Evolutionary conservation across 305 asterid species (phyloP), one percentile per base, ranked within the genome.

Genomic region (Ruellia speciosa): DNA sequence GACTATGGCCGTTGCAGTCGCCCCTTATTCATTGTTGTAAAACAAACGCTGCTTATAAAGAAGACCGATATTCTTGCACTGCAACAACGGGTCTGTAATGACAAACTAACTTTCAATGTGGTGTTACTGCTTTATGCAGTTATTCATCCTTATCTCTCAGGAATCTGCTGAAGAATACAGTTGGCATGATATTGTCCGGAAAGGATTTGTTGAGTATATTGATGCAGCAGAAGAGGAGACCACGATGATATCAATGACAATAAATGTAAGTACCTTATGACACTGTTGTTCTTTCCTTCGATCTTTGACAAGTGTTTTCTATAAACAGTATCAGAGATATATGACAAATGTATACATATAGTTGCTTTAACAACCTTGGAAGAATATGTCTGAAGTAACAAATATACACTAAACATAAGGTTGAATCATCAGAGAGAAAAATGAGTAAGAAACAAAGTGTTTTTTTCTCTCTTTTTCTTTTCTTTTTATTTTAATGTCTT

Each of bases 1-100:
- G 99, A 92, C 70, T 92, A 92, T 75, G 99, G 99, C 16, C 92
- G 99, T 66, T 92, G 99, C 90, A 92, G 99, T 78, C 97, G 99
- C 40, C 99, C 97, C 16, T 71, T 92, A 54, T 92, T 92, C 69
- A 92, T 92, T 54, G 99, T 92, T 66, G 97, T 84, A 59, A 92
- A 92, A 64, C 97, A 86, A 72, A 84, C 82, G 64, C 85, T 88
- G 53, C 94, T 92, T 37, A 92, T 92, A 4, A 86, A 77, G 66
- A 92, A 88, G 83, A 84, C 65, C 78, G 85, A 92, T 72, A 86
- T 88, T 66, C 82, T 65, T 63, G 85, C 87, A 55, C 72, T 92
- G 85, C 99, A 92, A 68, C 88, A 76, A 76, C 81, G 99, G 71
- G 96, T 88, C 77, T 65, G 84, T 33, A 6, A 13, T 9, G 14